phyloP scores from a whole-genome alignment of 2,329 filamentous ascomycete genomes.

The Beauveria sp. region DNA sequence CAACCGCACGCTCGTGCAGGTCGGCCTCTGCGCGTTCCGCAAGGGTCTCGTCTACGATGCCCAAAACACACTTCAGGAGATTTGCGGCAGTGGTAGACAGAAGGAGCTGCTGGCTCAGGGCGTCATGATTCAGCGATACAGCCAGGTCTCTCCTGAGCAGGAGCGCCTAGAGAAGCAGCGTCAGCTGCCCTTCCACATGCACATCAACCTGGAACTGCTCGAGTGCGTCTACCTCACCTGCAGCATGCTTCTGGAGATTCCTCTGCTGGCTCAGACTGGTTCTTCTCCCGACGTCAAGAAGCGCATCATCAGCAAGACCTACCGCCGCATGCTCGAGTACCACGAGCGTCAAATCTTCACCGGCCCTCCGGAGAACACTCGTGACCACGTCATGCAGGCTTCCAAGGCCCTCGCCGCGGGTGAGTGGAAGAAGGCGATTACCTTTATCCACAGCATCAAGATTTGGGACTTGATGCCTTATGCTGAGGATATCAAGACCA shows the following conservation, averaged over 20 bases:
- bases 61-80: slow-evolving; percentile 95
- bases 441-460: slow-evolving; percentile 96
- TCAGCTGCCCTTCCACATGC: slow-evolving; percentile 99
- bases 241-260: slow-evolving; percentile 98
- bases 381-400: slow-evolving; percentile 98
- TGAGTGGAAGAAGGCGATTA: slow-evolving; percentile 95
- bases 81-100: slow-evolving; percentile 93
- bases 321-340: slow-evolving; percentile 98
- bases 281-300: slow-evolving; percentile 96
- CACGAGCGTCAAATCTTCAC: slow-evolving; percentile 99
- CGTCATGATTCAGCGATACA: slow-evolving; percentile 96
- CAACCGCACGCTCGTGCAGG: slow-evolving; percentile 96
- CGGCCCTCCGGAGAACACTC: slow-evolving; percentile 94
- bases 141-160: slow-evolving; percentile 92
- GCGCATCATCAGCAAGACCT: slow-evolving; percentile 97
- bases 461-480: slow-evolving; percentile 98
- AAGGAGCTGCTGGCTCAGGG: slow-evolving; percentile 97
- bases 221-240: slow-evolving; percentile 98
- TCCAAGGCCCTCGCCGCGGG: slow-evolving; percentile 94
- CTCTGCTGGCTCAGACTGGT: slow-evolving; percentile 90
- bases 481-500: slow-evolving; percentile 85
- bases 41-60: slow-evolving; percentile 95
- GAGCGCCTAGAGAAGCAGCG: slow-evolving; percentile 95
- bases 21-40: slow-evolving; percentile 96
- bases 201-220: slow-evolving; percentile 97